Base-by-base conservation (phyloP, 495 filamentous ascomycete genomes). In the Amorphotheca resinae region DNA sequence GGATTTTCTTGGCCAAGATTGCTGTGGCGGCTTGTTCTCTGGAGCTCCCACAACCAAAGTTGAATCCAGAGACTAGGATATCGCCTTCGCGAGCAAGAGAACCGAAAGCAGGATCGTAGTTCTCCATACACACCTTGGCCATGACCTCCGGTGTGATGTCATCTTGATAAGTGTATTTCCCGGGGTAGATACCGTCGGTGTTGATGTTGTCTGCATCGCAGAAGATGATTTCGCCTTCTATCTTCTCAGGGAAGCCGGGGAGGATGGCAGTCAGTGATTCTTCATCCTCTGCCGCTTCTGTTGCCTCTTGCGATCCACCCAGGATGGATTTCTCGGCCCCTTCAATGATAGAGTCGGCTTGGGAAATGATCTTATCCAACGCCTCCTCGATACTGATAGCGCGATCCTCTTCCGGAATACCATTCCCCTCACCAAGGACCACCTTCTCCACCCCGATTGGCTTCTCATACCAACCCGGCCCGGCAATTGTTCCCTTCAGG, bases 1-100 rank as follows among this genome's bases (percentile, higher is more conserved):
- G 82, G 41, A 96, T 93, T 49, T 81, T 57, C 60, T 82, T 85
- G 0, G 89, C 89, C 0, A 94, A 69, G 41, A 95, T 82, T 0
- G 88, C 79, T 0, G 89, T 95, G 0, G 87, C 87, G 2, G 87
- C 87, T 60, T 96, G 89, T 53, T 95, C 88, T 23, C 88, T 64
- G 0, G 78, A 86, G 46, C 60, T 69, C 2, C 87, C 89, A 50
- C 82, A 88, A 22, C 89, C 87, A 50, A 96, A 95, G 67, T 93
- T 95, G 68, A 80, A 93, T 6, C 88, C 88, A 0, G 77, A 58
- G 5, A 96, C 86, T 0, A 95, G 69, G 49, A 95, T 80, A 52
- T 95, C 88, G 12, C 76, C 77, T 0, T 66, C 46, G 36, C 69
- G 67, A 17, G 81, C 76, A 28, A 79, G 63, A 0, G 56, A 42